These are phyloP conservation scores for Exophiala aquamarina DNA, from an alignment of 2,329 filamentous ascomycete species.

Conservation along the genomic window DNA sequence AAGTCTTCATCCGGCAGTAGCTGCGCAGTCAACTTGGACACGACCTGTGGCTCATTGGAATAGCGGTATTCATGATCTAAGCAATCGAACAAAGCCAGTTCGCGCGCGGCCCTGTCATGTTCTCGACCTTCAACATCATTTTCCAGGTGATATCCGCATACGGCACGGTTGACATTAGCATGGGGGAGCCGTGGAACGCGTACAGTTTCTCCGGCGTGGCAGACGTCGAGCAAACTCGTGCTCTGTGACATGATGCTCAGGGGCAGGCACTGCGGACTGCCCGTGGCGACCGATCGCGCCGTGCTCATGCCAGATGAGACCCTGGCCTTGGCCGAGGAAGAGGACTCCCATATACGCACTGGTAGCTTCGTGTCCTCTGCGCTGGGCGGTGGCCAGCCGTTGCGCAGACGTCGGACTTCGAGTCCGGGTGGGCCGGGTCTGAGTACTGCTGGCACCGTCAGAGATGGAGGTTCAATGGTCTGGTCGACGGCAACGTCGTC, in stretches of 20 bases:
- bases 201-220: slow-evolving; percentile 53
- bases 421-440: no score
- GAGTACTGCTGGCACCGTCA: no score
- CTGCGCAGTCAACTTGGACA: slow-evolving; percentile 65
- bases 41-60: slow-evolving; percentile 65
- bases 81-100: slow-evolving; percentile 61
- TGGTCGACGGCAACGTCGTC: no score
- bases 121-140: slow-evolving; percentile 60
- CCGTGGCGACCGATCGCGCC: slow-evolving; percentile 54
- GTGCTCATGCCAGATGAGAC: slow-evolving; percentile 41
- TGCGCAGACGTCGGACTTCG: background rate
- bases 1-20: slow-evolving; percentile 56
- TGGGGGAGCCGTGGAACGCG: slow-evolving; percentile 44
- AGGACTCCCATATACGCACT: slow-evolving; percentile 34
- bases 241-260: slow-evolving; percentile 57
- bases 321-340: slow-evolving; percentile 43
- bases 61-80: slow-evolving; percentile 61
- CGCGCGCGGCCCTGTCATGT: slow-evolving; percentile 50
- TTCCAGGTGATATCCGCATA: slow-evolving; percentile 47
- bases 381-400: background rate
- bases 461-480: no score
- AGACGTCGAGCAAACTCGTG: slow-evolving; percentile 53
- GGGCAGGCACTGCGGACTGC: slow-evolving; percentile 56
- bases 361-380: slow-evolving; percentile 5
- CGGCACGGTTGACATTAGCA: slow-evolving; percentile 45